Base-by-base conservation (phyloP, 345 rosid species). In the Citrus glauca region DNA sequence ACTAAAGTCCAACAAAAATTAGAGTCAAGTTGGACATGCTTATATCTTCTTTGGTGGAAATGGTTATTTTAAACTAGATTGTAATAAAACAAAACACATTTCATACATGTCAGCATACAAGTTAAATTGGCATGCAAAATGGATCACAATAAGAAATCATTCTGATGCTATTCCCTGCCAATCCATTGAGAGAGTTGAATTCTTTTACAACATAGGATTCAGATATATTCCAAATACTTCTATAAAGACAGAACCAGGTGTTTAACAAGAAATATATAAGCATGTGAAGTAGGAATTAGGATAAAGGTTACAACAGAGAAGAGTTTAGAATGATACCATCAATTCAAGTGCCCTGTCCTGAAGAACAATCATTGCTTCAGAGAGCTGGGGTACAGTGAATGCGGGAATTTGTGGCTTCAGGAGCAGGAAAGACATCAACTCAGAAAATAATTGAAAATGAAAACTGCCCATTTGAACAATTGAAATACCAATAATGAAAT, bases 351-450 rank as follows among this genome's bases (percentile, higher is more conserved):
- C 94, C 79, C 79, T 86, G 75, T 85, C 84, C 56, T 80, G 82
- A 80, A 94, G 89, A 81, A 88, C 92, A 62, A 85, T 88, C 96
- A 92, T 92, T 81, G 98, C 98, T 85, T 92, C 97, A 78, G 92
- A 78, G 66, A 82, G 87, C 83, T 94, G 98, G 75, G 88, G 88
- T 67, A 86, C 93, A 28, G 94, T 89, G 82, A 89, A 92, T 72
- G 96, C 98, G 30, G 98, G 98, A 82, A 91, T 81, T 85, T 87
- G 90, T 86, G 88, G 94, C 98, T 94, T 89, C 87, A 88, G 84
- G 61, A 88, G 81, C 79, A 86, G 78, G 73, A 81, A 92, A 89
- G 87, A 89, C 64, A 91, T 72, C 80, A 89, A 79, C 69, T 93
- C 87, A 91, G 89, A 88, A 72, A 76, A 76, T 75, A 85, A 71